Evolutionary conservation across 2,329 filamentous ascomycete species (phyloP), one percentile per base, ranked within the genome.

Genomic region (Colletotrichum plurivorum): DNA sequence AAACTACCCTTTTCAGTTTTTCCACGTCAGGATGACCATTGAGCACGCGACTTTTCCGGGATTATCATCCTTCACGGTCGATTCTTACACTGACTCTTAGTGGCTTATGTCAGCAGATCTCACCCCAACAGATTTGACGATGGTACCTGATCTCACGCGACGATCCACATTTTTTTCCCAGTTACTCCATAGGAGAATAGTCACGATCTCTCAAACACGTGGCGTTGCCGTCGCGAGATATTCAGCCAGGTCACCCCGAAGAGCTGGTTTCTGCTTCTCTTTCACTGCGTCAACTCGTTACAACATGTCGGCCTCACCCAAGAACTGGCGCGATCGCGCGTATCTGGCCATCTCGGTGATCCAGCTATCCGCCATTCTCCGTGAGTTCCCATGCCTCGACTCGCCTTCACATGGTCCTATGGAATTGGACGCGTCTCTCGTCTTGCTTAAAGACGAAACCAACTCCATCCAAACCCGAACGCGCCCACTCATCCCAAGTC

Each of bases 281-380:
- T 16, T 22, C 9, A 18, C 4, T 25, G 5, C 7, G 5, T 43
- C 9, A 7, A 22, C n/a, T 20, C 46, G 16, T 18, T 18, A 16
- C n/a, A 43, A 39, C 6, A 72, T 72, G 71, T 53, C 64, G n/a
- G 48, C 56, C 10, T 55, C 51, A 41, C 39, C 57, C 2, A 72
- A 59, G 20, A 57, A 18, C 7, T 67, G 67, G 46, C 79, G 78
- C 58, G 79, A 83, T 58, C 78, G 74, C 75, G 56, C 78, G 51
- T 83, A 82, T 46, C 73, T 83, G 8, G 68, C 69, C 73, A 73
- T 81, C 56, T 76, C 81, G 31, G 67, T 68, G 20, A 71, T 75
- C 5, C 80, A 82, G 67, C 74, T 74, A 9, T 20, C 60, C 8
- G 71, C 72, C 5, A 74, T 73, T 52, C 63, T 74, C 13, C 49